Evolutionary conservation across 352 stramenopile species (phyloP), one percentile per base, ranked within the genome.

Genomic region (Aphanomyces euteiches): DNA sequence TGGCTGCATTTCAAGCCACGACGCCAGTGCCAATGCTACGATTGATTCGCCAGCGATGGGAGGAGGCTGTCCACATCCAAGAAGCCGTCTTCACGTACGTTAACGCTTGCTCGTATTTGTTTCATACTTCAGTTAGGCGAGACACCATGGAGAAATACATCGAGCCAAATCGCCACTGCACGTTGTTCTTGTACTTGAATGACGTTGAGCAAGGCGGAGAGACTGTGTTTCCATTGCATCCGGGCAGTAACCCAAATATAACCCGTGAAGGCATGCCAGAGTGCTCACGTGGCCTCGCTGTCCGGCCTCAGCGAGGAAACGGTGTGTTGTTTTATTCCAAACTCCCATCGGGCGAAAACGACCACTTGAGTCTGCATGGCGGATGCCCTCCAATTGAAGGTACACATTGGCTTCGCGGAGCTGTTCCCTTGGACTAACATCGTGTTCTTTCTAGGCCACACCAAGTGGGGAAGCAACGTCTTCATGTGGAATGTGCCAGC

Each of bases 101-200:
- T 15, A n/a, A 19, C n/a, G 45, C 13, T n/a, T 53, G 13, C 13
- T 53, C 13, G 15, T 15, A 60, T 37, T 15, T 34, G 13, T 15
- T 59, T 4, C 36, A 36, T 68, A 2, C 28, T 28, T 28, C 28
- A 28, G 28, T 28, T 28, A 68, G 60, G 19, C n/a, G 28, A 7
- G 39, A 38, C 28, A 38, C 47, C 8, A 38, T 48, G 45, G 13
- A 19, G 28, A 66, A 66, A 17, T 72, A 67, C 54, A 66, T 72
- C 19, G 66, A 72, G 8, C 66, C 66, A 12, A 97, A 97, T 77
- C 76, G 90, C 40, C 90, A 90, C 69, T 83, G 81, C 0, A 96
- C 89, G 34, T 78, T 97, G n/a, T 91, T 96, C 68, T 83, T 90
- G 73, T 97, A 97, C 74, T 77, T 97, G 17, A 90, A 74, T 56